A percentile compares a stretch with the other conserved stretches of the same genome.
Evolutionary conservation across 116 monocot genomes (phyloP).

Genomic region (Posidonia oceanica): DNA sequence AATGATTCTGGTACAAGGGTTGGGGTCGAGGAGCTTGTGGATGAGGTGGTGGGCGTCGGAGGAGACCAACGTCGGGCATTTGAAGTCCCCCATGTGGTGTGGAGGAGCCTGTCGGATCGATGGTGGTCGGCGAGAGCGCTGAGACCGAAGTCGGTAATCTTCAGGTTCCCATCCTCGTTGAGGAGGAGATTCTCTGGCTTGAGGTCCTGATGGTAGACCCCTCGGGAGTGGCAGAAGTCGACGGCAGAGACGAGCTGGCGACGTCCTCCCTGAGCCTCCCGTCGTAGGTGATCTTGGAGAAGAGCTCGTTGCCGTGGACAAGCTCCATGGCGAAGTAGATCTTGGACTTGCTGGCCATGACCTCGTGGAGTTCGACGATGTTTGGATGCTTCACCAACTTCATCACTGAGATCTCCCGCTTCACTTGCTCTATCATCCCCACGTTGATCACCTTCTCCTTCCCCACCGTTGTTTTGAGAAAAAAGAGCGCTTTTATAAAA

Average conservation of each 20-base stretch:
- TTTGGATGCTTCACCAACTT: slow-evolving; percentile 39
- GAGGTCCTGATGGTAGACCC: slow-evolving; percentile 48
- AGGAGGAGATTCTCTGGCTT: slow-evolving; percentile 49
- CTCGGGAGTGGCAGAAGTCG: not conserved
- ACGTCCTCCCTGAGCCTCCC: slow-evolving; percentile 23
- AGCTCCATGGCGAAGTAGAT: slow-evolving; percentile 46
- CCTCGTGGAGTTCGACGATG: slow-evolving; percentile 49
- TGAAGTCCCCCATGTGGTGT: too few species aligned
- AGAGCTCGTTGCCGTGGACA: slow-evolving; percentile 27
- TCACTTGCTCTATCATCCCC: slow-evolving; percentile 31
- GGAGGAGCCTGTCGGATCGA: too few species aligned
- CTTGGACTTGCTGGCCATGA: slow-evolving; percentile 32
- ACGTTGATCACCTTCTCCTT: slow-evolving; percentile 25
- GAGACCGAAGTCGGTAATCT: too few species aligned
- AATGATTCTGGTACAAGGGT: slow-evolving; percentile 31
- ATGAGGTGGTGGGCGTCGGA: slow-evolving; percentile 41
- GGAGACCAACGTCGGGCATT: slow-evolving; percentile 54
- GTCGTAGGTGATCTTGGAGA: not conserved
- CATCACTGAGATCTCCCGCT: slow-evolving; percentile 54
- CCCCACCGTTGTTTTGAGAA: too few species aligned
- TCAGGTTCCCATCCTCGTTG: too few species aligned
- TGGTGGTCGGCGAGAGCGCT: too few species aligned
- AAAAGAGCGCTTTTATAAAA: too few species aligned
- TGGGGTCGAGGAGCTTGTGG: slow-evolving; percentile 43
- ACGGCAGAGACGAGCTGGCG: not conserved